Percentiles rank a stretch among this genome's conserved stretches.
Conservation (phyloP, 805 yeast genomes). For the Blastobotrys robertii region DNA sequence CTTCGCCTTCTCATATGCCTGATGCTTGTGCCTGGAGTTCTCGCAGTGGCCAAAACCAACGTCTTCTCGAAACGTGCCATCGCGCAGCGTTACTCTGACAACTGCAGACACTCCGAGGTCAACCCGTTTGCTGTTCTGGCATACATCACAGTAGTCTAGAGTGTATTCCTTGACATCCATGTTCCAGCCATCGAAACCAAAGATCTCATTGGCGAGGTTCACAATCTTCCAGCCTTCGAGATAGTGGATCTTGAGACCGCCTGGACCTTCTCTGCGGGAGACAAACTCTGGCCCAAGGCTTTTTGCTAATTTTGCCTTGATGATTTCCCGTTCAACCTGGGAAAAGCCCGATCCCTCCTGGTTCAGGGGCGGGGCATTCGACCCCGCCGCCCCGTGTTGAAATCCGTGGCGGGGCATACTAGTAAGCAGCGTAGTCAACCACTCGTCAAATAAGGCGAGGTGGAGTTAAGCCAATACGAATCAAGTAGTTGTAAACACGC, state of each 20-base stretch:
- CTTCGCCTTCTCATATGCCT: constrained; percentile 71
- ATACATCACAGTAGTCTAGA: constrained; percentile 40
- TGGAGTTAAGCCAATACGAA: no score
- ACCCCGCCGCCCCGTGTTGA: neutral
- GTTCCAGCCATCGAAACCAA: constrained; percentile 74
- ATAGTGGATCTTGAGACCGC: constrained; percentile 43
- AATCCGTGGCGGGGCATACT: neutral
- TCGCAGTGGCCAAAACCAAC: constrained; percentile 67
- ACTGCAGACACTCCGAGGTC: constrained; percentile 24
- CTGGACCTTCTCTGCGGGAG: constrained; percentile 46
- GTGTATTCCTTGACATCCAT: constrained; percentile 48
- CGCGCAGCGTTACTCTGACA: constrained; percentile 62
- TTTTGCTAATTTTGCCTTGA: neutral
- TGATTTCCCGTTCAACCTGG: neutral
- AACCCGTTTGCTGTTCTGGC: constrained; percentile 10
- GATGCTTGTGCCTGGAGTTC: constrained; percentile 40
- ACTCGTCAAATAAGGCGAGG: no score
- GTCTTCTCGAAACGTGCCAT: constrained; percentile 76
- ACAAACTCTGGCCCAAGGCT: constrained; percentile 29
- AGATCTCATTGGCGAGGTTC: constrained; percentile 61
- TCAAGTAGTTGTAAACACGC: no score
- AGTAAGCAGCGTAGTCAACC: no score
- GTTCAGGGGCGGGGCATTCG: neutral
- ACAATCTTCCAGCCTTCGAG: constrained; percentile 69
- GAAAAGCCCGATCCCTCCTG: neutral